Evolutionary conservation across 352 stramenopile species (phyloP).

Genomic region (Phytopythium ostracodes): DNA sequence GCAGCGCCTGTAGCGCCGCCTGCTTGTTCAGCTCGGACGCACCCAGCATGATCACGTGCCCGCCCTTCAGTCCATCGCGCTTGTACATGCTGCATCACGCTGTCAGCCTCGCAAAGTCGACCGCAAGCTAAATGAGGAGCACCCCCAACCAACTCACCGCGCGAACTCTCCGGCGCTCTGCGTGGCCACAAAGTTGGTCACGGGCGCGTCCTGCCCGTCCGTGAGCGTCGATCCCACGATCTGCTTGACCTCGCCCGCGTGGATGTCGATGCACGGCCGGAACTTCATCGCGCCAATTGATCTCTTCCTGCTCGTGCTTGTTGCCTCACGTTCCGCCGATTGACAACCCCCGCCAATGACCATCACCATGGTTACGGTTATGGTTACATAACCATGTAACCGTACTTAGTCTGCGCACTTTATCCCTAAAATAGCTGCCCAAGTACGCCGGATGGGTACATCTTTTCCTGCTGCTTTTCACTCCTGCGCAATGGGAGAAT

Average conservation of each 20-base stretch:
- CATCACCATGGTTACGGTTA: background rate
- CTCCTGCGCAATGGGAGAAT: background rate
- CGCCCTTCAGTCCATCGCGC: conserved; percentile 85
- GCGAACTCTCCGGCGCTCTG: conserved; percentile 75
- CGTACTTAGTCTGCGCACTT: background rate
- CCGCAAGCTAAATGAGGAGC: background rate
- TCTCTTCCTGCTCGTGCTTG: background rate
- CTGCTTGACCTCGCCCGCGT: conserved; percentile 97
- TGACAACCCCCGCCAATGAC: background rate
- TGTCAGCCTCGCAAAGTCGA: background rate
- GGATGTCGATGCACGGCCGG: conserved; percentile 98
- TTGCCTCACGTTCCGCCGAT: background rate
- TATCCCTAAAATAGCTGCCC: background rate
- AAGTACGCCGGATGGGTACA: background rate
- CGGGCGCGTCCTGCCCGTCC: conserved; percentile 67
- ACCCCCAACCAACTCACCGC: conserved; percentile 22
- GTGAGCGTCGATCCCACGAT: conserved; percentile 97
- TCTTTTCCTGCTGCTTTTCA: too few relatives aligned
- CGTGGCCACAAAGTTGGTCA: conserved; percentile 92
- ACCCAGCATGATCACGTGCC: conserved; percentile 99
- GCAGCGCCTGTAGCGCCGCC: conserved; percentile 83
- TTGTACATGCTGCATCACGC: conserved; percentile 86
- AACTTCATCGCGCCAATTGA: conserved; percentile 85
- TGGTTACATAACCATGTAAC: background rate
- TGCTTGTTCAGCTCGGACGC: conserved; percentile 87